Evolutionary conservation across 257 asterid genomes (phyloP).

Genomic region (Eustoma russellianum): DNA sequence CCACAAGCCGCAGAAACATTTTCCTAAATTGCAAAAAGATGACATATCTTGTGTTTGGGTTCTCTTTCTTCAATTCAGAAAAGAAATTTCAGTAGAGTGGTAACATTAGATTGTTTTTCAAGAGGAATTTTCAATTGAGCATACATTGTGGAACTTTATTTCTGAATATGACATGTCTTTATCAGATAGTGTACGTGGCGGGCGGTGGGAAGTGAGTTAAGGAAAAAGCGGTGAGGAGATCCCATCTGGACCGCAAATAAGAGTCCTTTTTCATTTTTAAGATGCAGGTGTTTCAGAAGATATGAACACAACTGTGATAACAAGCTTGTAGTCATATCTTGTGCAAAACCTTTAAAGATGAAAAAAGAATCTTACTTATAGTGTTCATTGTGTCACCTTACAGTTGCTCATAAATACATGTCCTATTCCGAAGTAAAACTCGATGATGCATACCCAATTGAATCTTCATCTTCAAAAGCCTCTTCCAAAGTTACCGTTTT

Average conservation of each 20-base stretch:
- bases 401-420: slow-evolving; percentile 55
- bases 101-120: slow-evolving; percentile 39
- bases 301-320: slow-evolving; percentile 67
- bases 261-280: slow-evolving; percentile 43
- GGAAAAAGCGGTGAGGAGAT: too few relatives aligned
- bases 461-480: background rate
- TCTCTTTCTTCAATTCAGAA: slow-evolving; percentile 31
- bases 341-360: slow-evolving; percentile 48
- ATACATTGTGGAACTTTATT: slow-evolving; percentile 29
- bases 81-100: slow-evolving; percentile 52
- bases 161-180: slow-evolving; percentile 57
- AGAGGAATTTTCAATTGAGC: background rate
- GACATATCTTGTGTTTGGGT: slow-evolving; percentile 51
- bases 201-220: too few relatives aligned
- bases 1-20: slow-evolving; percentile 65
- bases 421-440: slow-evolving; percentile 46
- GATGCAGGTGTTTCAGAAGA: slow-evolving; percentile 66
- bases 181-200: slow-evolving; percentile 37
- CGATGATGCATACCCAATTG: slow-evolving; percentile 13
- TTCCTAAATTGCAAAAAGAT: slow-evolving; percentile 74
- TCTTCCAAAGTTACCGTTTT: slow-evolving; percentile 60
- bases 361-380: slow-evolving; percentile 43
- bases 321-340: slow-evolving; percentile 58
- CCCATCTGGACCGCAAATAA: slow-evolving; percentile 60
- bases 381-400: slow-evolving; percentile 70